A percentile compares a stretch with the other conserved stretches of the same genome.
Conservation (phyloP, 148 eudicot species). For the Rhododendron ovatum region DNA sequence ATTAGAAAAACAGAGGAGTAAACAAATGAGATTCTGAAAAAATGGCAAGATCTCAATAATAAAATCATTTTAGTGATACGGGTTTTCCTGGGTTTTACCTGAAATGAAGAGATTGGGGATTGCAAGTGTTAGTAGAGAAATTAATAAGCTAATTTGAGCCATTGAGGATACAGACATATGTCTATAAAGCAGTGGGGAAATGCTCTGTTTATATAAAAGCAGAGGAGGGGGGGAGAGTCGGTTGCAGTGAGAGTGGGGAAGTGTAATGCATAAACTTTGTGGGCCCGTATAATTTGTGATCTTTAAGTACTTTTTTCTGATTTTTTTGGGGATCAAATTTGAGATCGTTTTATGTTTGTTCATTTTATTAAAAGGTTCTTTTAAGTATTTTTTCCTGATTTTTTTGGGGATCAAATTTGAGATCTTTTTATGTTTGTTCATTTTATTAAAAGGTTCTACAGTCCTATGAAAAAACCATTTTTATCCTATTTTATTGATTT, state of each 20-base stretch:
- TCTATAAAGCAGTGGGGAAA: not conserved
- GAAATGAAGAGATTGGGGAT: constrained; percentile 14
- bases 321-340: no score
- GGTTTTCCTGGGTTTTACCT: constrained; percentile 6
- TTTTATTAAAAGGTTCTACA: no score
- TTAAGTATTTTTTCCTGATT: no score
- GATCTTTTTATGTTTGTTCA: no score
- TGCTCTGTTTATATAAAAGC: not conserved
- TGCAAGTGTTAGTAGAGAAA: not conserved
- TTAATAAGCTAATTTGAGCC: not conserved
- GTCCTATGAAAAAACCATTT: no score
- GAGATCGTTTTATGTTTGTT: no score
- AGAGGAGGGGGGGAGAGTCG: not conserved
- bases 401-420: no score
- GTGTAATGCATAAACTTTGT: not conserved
- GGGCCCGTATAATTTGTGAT: not conserved
- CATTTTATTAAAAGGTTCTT: no score
- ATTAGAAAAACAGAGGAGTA: not conserved
- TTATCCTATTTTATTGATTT: no score
- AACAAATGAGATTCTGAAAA: not conserved
- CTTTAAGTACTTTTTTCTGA: not conserved
- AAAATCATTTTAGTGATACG: not conserved
- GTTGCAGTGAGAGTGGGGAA: not conserved
- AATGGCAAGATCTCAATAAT: not conserved
- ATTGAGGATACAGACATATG: not conserved